A percentile compares a stretch with the other conserved stretches of the same genome.
Evolutionary conservation across 306 rosid genomes (phyloP).

Genomic region (Erythrophleum fordii): DNA sequence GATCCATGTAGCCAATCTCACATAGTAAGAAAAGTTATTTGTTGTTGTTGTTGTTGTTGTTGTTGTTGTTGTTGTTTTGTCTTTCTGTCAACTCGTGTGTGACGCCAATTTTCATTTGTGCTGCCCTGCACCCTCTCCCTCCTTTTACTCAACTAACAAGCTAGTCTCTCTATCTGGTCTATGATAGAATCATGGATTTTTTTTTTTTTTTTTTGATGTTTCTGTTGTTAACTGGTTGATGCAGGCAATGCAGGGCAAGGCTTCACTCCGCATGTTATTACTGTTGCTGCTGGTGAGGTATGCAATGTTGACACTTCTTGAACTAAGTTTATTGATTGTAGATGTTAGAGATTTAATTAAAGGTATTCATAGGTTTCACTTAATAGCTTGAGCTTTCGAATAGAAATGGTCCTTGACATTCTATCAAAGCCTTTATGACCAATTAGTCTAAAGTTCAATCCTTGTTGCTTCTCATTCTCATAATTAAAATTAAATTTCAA

Average conservation of each 20-base stretch:
- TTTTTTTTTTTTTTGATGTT: constrained; percentile 10
- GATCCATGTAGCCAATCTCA: no score
- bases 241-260: constrained; percentile 91
- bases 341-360: not conserved
- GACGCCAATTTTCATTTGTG: not conserved
- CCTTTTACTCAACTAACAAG: not conserved
- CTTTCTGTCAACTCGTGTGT: constrained; percentile 23
- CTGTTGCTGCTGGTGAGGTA: constrained; percentile 93
- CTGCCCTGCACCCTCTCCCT: not conserved
- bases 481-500: no score
- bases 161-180: not conserved
- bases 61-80: no score
- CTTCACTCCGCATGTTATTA: constrained; percentile 78
- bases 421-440: no score
- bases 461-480: no score
- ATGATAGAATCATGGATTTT: constrained; percentile 23
- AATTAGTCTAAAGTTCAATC: no score
- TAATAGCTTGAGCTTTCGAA: no score
- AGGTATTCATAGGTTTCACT: no score
- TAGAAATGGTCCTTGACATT: no score
- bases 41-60: no score
- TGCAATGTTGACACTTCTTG: constrained; percentile 32
- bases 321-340: constrained; percentile 22
- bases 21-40: no score
- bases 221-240: constrained; percentile 41